Conservation (phyloP, 495 filamentous ascomycete species). For the Chaetomium fimeti region DNA sequence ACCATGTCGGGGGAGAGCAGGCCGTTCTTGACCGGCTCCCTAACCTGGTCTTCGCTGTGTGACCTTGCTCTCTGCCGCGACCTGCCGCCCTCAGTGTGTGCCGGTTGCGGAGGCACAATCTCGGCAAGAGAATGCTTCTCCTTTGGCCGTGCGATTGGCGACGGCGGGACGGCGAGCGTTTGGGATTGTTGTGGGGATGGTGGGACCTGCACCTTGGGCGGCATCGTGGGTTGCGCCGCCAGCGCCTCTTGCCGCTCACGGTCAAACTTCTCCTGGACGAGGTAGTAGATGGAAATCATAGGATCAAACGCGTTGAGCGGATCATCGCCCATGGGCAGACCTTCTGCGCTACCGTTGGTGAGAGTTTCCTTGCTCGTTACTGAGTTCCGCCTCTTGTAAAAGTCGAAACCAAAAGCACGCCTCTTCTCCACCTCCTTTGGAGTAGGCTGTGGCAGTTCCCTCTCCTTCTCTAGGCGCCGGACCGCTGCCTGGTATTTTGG, state of each 20-base stretch:
- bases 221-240: conserved; percentile 21
- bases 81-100: conserved; percentile 83
- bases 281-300: conserved; percentile 89
- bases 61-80: conserved; percentile 84
- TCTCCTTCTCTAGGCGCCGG: conserved; percentile 57
- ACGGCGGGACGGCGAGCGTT: conserved; percentile 27
- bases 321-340: conserved; percentile 76
- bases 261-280: conserved; percentile 91
- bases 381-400: conserved; percentile 93
- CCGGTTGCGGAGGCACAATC: conserved; percentile 77
- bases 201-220: conserved; percentile 32
- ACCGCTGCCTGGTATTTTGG: conserved; percentile 88
- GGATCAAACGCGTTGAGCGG: conserved; percentile 93
- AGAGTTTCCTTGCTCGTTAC: conserved; percentile 83
- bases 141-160: conserved; percentile 47
- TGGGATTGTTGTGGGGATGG: conserved; percentile 32
- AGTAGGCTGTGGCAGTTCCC: conserved; percentile 56
- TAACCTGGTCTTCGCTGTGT: conserved; percentile 91
- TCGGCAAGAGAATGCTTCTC: conserved; percentile 56
- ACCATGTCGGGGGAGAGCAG: conserved; percentile 62
- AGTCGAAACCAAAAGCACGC: conserved; percentile 86
- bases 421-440: conserved; percentile 75
- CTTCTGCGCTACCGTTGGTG: conserved; percentile 80
- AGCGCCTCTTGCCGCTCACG: conserved; percentile 57
- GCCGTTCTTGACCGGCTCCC: conserved; percentile 70